Evolutionary conservation across 2,329 filamentous ascomycete genomes (phyloP), one percentile per base, ranked within the genome.

Genomic region (Claviceps pazoutovae): DNA sequence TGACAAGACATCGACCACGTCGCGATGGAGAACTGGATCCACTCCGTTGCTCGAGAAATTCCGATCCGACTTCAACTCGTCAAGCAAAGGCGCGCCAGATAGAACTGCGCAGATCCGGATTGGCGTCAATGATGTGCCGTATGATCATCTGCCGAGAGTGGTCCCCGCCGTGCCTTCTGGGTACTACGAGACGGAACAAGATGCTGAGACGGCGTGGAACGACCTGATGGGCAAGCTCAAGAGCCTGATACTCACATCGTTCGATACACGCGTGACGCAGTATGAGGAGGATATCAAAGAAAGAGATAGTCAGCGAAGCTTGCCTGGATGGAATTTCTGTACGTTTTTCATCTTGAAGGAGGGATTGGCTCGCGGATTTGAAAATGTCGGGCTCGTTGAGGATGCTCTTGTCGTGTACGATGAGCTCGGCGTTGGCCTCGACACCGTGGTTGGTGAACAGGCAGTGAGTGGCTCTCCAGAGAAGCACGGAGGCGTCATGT

Each of bases 271-370:
- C 8, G 93, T 98, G 1, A 82, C 80, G 19, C 91, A 97, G 61
- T 98, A 98, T 65, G 93, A 98, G 66, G 90, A 96, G 54, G 93
- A 98, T 59, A 95, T 98, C 58, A 86, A 88, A 56, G 93, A 96
- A 66, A 93, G 90, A 62, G 91, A 97, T 59, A 79, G 84, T 0
- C 90, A 97, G 65, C 79, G 91, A 46, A 83, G 75, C 37, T 70
- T 98, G 17, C 93, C 93, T 0, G 93, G 93, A 0, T 98, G 93
- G 93, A 98, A 98, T 63, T 98, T 98, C 64, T 97, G 93, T 68
- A 98, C 93, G 0, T 98, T 98, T 65, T 98, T 98, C 65, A 90
- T 98, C 16, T 75, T 98, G 8, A 98, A 98, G 62, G 93, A 98
- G 66, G 93, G 93, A 0, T 71, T 98, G 38, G 91, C 93, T 1